Evolutionary conservation across 176 grass and related monocot genomes (phyloP).

Genomic region (Hsuehochloa calcarea): DNA sequence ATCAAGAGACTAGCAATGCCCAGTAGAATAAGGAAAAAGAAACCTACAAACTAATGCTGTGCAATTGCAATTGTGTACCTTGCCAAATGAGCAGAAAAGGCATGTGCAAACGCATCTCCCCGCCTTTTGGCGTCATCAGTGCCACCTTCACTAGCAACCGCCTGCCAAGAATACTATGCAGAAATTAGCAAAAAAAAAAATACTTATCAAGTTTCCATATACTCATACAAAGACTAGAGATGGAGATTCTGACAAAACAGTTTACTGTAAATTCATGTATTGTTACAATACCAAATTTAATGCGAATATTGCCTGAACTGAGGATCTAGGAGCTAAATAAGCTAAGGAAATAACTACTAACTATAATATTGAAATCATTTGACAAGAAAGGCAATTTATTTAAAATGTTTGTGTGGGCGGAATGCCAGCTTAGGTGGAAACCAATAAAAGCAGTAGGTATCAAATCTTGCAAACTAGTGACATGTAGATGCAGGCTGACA

Average conservation of each 20-base stretch:
- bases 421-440: conserved; percentile 23
- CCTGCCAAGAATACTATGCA: conserved; percentile 46
- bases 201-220: not conserved
- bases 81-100: conserved; percentile 97
- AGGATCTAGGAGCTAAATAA: conserved; percentile 2
- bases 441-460: not conserved
- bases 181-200: conserved; percentile 5
- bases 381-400: not conserved
- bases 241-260: not conserved
- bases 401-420: not conserved
- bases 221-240: not conserved
- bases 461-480: conserved; percentile 7
- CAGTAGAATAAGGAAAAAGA: not conserved
- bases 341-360: not conserved
- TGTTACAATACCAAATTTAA: conserved; percentile 12
- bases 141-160: conserved; percentile 98
- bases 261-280: not conserved
- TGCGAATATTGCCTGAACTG: not conserved
- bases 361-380: not conserved
- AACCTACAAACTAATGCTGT: conserved; percentile 18
- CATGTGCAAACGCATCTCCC: conserved; percentile 94
- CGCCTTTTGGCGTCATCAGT: conserved; percentile 92
- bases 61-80: conserved; percentile 47
- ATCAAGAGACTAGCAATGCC: not conserved
- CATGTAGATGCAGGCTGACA: not conserved